Evolutionary conservation across 2,329 filamentous ascomycete genomes (phyloP).

Genomic region (Fusarium sulawesiense): DNA sequence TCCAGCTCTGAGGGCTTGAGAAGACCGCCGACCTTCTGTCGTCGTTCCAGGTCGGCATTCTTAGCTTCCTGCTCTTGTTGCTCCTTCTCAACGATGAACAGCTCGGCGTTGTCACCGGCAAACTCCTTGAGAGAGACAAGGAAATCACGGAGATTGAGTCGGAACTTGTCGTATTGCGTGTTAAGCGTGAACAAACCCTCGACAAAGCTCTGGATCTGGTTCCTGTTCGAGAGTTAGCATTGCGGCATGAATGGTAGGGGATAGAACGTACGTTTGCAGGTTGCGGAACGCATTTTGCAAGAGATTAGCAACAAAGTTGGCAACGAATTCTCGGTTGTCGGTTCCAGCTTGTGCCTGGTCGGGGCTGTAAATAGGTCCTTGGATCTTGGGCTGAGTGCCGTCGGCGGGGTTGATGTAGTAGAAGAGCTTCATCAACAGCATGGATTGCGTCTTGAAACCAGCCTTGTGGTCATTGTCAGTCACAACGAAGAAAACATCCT

Average conservation of each 20-base stretch:
- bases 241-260: background rate
- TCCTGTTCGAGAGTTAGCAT: constrained; percentile 63
- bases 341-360: constrained; percentile 88
- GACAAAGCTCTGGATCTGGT: constrained; percentile 91
- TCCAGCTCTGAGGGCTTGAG: constrained; percentile 98
- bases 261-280: constrained; percentile 78
- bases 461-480: constrained; percentile 99
- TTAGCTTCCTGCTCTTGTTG: constrained; percentile 88
- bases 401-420: constrained; percentile 86
- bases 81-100: constrained; percentile 95
- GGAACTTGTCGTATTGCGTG: constrained; percentile 92
- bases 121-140: constrained; percentile 98
- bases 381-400: constrained; percentile 81
- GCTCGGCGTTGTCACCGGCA: constrained; percentile 91
- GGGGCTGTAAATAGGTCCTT: constrained; percentile 87
- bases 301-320: constrained; percentile 85
- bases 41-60: constrained; percentile 88
- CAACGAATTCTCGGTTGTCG: constrained; percentile 89
- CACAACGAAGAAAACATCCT: constrained; percentile 98
- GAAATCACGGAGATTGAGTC: constrained; percentile 95
- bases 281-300: constrained; percentile 94
- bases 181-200: constrained; percentile 89
- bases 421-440: constrained; percentile 94
- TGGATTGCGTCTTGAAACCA: constrained; percentile 97
- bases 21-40: constrained; percentile 93